Evolutionary conservation across 129 eudicot species (phyloP).

Genomic region (Oenanthe sinensis): DNA sequence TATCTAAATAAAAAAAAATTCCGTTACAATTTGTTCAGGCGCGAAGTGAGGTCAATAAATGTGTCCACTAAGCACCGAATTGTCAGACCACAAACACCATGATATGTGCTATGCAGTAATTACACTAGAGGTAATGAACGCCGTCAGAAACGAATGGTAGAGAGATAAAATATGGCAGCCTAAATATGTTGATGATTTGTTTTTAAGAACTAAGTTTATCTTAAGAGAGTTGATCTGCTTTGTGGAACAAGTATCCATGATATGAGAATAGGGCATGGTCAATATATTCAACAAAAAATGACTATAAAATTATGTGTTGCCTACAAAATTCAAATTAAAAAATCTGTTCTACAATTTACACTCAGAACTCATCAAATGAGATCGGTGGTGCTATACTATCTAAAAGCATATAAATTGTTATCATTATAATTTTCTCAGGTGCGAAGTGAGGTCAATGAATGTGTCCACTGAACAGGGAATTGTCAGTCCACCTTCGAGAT

Average conservation of each 20-base stretch:
- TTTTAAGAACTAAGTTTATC: too few relatives aligned
- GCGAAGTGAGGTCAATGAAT: not conserved
- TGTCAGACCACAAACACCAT: not conserved
- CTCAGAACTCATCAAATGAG: not conserved
- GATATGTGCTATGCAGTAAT: too few relatives aligned
- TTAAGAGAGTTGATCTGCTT: not conserved
- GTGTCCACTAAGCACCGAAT: not conserved
- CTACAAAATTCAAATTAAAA: not conserved
- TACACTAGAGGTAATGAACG: too few relatives aligned
- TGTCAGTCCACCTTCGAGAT: not conserved
- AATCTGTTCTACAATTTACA: not conserved
- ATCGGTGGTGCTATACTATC: not conserved
- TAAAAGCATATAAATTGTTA: too few relatives aligned
- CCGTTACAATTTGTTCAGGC: not conserved
- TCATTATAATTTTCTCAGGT: not conserved
- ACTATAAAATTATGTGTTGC: not conserved
- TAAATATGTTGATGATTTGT: too few relatives aligned
- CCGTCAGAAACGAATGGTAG: too few relatives aligned
- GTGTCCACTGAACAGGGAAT: not conserved
- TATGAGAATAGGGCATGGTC: not conserved
- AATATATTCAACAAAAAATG: not conserved
- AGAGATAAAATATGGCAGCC: too few relatives aligned
- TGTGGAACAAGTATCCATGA: not conserved
- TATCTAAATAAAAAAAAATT: not conserved
- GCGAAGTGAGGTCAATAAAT: not conserved